Conservation (phyloP, 805 yeast species). For the Ogataea pini region DNA sequence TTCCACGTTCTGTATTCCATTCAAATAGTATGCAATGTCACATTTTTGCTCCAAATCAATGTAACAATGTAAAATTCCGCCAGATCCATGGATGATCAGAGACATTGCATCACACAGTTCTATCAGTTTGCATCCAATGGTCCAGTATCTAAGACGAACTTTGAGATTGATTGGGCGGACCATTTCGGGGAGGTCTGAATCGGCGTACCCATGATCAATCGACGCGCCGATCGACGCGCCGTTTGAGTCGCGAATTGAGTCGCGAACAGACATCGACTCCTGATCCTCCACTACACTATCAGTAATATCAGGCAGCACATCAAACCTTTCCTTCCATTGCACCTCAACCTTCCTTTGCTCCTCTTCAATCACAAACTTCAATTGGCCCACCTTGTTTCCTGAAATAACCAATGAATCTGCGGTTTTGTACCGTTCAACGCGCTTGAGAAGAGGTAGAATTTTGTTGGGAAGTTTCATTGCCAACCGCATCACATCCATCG, state of each 20-base stretch:
- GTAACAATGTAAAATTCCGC: slow-evolving; percentile 65
- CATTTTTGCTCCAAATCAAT: slow-evolving; percentile 65
- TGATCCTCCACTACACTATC: slow-evolving; percentile 27
- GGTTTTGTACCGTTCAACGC: slow-evolving; percentile 66
- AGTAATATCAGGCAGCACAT: slow-evolving; percentile 35
- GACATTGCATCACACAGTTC: slow-evolving; percentile 62
- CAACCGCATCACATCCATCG: slow-evolving; percentile 52
- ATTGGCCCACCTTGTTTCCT: slow-evolving; percentile 50
- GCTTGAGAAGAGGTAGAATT: slow-evolving; percentile 52
- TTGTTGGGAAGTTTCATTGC: slow-evolving; percentile 53
- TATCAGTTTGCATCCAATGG: slow-evolving; percentile 58
- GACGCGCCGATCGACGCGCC: neutral
- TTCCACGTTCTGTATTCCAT: slow-evolving; percentile 32
- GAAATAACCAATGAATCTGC: slow-evolving; percentile 51
- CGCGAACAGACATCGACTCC: slow-evolving; percentile 14
- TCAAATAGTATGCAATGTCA: slow-evolving; percentile 63
- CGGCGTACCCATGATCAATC: slow-evolving; percentile 9
- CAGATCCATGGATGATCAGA: slow-evolving; percentile 49
- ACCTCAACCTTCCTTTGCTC: slow-evolving; percentile 56
- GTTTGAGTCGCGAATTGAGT: slow-evolving; percentile 1
- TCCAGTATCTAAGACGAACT: slow-evolving; percentile 67
- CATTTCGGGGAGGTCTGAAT: slow-evolving; percentile 10
- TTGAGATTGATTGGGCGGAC: slow-evolving; percentile 45
- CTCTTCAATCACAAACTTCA: slow-evolving; percentile 55
- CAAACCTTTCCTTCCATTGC: slow-evolving; percentile 58